These are phyloP conservation scores for Tulasnella sp. DNA, from an alignment of 768 basidiomycete genomes.

Conservation along the genomic window DNA sequence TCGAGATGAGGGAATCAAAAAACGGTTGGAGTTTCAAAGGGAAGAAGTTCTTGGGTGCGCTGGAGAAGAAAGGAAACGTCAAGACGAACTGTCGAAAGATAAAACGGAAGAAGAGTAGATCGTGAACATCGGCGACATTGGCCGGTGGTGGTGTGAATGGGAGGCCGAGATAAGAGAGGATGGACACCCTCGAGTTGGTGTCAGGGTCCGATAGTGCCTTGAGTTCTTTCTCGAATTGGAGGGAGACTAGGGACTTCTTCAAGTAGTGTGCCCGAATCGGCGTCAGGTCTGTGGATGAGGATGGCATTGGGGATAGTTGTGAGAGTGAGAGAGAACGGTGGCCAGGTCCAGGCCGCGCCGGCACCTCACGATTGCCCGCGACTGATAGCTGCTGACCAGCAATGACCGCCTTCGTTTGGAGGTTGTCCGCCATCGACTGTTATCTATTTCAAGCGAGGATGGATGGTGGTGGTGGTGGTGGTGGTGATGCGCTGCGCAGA, in stretches of 20 bases:
- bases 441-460: background rate
- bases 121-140: conserved; percentile 36
- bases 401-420: too few relatives aligned
- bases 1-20: conserved; percentile 65
- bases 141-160: conserved; percentile 71
- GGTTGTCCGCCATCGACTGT: too few relatives aligned
- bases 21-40: conserved; percentile 93
- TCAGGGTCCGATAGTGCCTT: conserved; percentile 44
- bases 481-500: background rate
- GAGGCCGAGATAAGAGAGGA: conserved; percentile 78
- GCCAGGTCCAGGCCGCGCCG: too few relatives aligned
- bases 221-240: conserved; percentile 78
- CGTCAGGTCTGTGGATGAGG: conserved; percentile 38
- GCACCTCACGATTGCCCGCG: too few relatives aligned
- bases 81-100: conserved; percentile 88
- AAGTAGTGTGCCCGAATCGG: conserved; percentile 94
- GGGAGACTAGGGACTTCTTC: conserved; percentile 86
- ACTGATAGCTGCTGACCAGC: too few relatives aligned
- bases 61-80: conserved; percentile 88
- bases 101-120: conserved; percentile 82
- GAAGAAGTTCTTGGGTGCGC: conserved; percentile 87
- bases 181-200: conserved; percentile 38
- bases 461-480: background rate
- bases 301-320: background rate
- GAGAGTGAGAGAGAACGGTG: background rate